Evolutionary conservation across 2,329 filamentous ascomycete species (phyloP).

Genomic region (Alternaria longipes): DNA sequence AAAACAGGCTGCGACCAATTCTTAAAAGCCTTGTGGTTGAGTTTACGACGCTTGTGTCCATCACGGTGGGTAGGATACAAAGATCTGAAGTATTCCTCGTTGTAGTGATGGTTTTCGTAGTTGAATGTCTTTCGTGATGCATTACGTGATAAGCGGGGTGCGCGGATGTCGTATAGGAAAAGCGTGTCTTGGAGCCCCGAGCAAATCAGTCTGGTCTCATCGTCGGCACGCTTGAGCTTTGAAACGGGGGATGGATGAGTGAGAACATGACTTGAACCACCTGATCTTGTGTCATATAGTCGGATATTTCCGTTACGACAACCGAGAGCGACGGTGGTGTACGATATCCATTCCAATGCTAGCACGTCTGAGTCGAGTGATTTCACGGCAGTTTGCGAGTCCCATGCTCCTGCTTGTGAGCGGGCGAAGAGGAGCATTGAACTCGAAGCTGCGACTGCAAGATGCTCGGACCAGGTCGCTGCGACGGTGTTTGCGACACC

Average conservation of each 20-base stretch:
- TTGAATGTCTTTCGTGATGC: background rate
- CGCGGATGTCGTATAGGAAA: constrained; percentile 46
- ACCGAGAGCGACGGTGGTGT: constrained; percentile 43
- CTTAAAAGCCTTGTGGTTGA: constrained; percentile 14
- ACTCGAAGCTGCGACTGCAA: constrained; percentile 44
- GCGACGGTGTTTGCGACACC: constrained; percentile 25
- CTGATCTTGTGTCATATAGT: constrained; percentile 45
- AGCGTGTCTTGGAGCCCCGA: constrained; percentile 40
- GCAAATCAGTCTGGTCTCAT: constrained; percentile 38
- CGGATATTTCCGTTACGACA: constrained; percentile 45
- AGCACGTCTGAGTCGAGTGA: constrained; percentile 40
- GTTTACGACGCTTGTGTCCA: constrained; percentile 24
- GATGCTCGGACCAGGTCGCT: constrained; percentile 34
- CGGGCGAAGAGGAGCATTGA: constrained; percentile 38
- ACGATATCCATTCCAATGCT: constrained; percentile 46
- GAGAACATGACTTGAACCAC: constrained; percentile 34
- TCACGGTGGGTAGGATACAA: constrained; percentile 18
- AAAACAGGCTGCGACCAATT: constrained; percentile 42
- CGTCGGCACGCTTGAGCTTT: constrained; percentile 37
- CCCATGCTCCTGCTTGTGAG: constrained; percentile 32
- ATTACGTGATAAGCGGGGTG: constrained; percentile 14
- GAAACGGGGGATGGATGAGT: constrained; percentile 37
- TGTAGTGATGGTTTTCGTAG: constrained; percentile 25
- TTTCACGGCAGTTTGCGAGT: constrained; percentile 17
- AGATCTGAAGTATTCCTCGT: constrained; percentile 22